These are phyloP conservation scores for Austroboletus festivus DNA, from an alignment of 768 basidiomycete species.

Conservation along the genomic window DNA sequence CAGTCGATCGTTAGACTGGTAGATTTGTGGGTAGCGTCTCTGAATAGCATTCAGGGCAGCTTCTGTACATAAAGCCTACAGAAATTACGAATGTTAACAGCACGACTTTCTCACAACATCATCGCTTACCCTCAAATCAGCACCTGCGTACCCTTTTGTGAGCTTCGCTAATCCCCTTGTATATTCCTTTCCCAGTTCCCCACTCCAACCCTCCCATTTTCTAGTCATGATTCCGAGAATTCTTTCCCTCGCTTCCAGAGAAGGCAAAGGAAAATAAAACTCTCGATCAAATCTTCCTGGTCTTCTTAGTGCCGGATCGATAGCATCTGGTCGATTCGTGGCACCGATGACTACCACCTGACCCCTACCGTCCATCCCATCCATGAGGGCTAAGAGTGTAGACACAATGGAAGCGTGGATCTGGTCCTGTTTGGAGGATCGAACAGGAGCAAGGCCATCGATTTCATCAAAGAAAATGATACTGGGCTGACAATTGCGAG, in stretches of 20 bases:
- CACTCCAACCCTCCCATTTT: constrained; percentile 84
- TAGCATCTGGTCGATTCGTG: constrained; percentile 95
- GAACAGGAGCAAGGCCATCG: constrained; percentile 95
- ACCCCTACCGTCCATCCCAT: constrained; percentile 98
- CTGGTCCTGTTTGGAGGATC: constrained; percentile 98
- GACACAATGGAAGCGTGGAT: constrained; percentile 98
- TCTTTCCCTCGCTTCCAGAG: constrained; percentile 77
- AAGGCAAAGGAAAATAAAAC: constrained; percentile 94
- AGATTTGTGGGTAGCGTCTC: constrained; percentile 94
- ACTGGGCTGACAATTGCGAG: constrained; percentile 84
- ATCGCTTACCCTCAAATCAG: constrained; percentile 80
- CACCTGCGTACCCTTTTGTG: constrained; percentile 97
- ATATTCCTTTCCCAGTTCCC: constrained; percentile 44
- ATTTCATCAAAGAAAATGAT: constrained; percentile 99
- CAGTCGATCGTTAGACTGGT: constrained; percentile 84
- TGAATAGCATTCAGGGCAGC: constrained; percentile 96
- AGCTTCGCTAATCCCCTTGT: constrained; percentile 73
- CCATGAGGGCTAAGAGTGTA: constrained; percentile 95
- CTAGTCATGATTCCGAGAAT: constrained; percentile 89
- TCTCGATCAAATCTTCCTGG: constrained; percentile 97
- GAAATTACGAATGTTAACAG: constrained; percentile 1
- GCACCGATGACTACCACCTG: constrained; percentile 98
- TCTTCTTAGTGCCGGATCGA: constrained; percentile 90
- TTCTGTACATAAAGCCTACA: constrained; percentile 90
- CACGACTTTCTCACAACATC: neutral